Evolutionary conservation across 1,284 basidiomycete genomes (phyloP), one percentile per base, ranked within the genome.

Genomic region (Papiliotrema terrestris): DNA sequence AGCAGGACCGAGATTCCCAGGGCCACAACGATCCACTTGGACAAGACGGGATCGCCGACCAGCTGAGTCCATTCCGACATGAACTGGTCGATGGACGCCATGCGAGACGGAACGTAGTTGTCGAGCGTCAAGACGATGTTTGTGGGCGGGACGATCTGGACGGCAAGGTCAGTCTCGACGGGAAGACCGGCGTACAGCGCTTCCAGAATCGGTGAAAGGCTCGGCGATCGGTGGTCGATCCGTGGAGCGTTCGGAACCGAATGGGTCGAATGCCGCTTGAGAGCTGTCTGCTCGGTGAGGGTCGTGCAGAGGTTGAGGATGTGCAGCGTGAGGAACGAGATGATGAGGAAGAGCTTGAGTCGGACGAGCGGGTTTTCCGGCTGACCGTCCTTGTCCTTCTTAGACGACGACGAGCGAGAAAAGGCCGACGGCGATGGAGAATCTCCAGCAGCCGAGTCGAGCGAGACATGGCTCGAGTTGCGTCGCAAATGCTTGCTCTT

Each of bases 31-130:
- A 98, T 95, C 90, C 91, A 96, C 80, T 98, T 98, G 69, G 86
- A 88, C 63, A 98, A 79, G 52, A 98, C 85, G 0, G 95, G 95
- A 71, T 98, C 95, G 32, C 92, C 92, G 51, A 97, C 92, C 60
- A 98, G 84, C n/a, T 81, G 80, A 8, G 91, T 91, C 95, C 94
- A 98, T n/a, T 85, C 83, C 39, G 84, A 85, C 88, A 97, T 91
- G 80, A 96, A 92, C 59, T 84, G 82, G 62, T 96, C 92, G 59
- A 96, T 79, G 39, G 80, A 77, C 19, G 78, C 75, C 64, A 78
- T 71, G n/a, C 75, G 61, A 3, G 68, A 71, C 56, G 63, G 56
- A 1, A 58, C 49, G 50, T 61, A 63, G 17, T 47, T 52, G 35
- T 72, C 68, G 32, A 59, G 52, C 14, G 68, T 56, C 69, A 71